Evolutionary conservation across 108 stramenopile species (phyloP).

Genomic region (Fistulifera pelliculosa): DNA sequence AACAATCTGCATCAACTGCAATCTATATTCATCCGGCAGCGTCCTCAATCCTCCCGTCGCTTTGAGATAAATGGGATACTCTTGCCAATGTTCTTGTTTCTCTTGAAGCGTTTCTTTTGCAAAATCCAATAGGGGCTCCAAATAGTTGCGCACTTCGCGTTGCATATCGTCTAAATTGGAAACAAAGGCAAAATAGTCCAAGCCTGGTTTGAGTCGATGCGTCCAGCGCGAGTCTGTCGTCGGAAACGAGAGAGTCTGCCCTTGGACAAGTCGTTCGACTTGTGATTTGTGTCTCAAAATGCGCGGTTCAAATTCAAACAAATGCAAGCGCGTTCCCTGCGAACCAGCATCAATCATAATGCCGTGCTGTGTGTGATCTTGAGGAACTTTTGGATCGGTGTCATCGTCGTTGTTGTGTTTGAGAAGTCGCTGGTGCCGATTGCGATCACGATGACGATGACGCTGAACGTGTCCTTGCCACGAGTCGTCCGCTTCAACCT

Average conservation of each 20-base stretch:
- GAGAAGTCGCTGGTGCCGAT: constrained; percentile 1
- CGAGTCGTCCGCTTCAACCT: too few species aligned
- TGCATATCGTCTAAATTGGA: constrained; percentile 10
- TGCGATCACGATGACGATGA: too few species aligned
- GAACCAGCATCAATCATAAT: constrained; percentile 90
- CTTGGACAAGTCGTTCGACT: constrained; percentile 22
- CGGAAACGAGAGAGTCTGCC: constrained; percentile 45
- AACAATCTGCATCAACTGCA: constrained; percentile 50
- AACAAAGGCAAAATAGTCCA: constrained; percentile 41
- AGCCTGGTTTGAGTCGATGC: constrained; percentile 59
- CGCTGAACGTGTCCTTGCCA: too few species aligned
- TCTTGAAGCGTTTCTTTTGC: constrained; percentile 57
- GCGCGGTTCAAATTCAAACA: constrained; percentile 49
- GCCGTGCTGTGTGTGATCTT: constrained; percentile 31
- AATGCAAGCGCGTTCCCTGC: constrained; percentile 61
- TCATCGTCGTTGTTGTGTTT: not conserved
- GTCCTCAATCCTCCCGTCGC: constrained; percentile 84
- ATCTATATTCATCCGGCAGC: constrained; percentile 43
- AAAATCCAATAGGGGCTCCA: constrained; percentile 62
- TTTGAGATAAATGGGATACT: constrained; percentile 85
- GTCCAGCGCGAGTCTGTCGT: constrained; percentile 78
- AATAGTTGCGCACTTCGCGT: constrained; percentile 39
- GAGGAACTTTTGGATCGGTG: not conserved
- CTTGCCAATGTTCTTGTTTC: constrained; percentile 47
- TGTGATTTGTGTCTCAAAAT: constrained; percentile 18